Evolutionary conservation across 2,329 filamentous ascomycete species (phyloP), one percentile per base, ranked within the genome.

Genomic region (Byssothecium circinans): DNA sequence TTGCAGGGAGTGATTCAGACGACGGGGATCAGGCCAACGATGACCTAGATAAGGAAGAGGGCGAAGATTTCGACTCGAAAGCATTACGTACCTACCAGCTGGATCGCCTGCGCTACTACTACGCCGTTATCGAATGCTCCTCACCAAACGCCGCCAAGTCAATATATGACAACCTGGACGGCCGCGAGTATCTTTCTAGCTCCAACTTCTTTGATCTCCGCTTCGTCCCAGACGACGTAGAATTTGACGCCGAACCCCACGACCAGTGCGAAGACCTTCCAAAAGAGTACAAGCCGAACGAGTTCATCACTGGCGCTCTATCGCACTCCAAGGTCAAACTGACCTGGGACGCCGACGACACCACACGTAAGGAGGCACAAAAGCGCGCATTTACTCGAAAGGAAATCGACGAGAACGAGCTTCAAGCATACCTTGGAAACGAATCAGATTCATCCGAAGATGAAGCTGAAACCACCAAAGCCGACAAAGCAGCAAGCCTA

Each of bases 291-390:
- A 88, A 87, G 69, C 95, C 94, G 0, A 88, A 90, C 38, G 92
- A 97, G 35, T 99, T 99, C 64, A 87, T 92, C 17, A 99, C 94
- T 0, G 89, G 95, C 56, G 94, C 94, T 1, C 79, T 99, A 34
- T 92, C 95, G 61, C 94, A 96, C 73, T 95, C 90, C 58, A 97
- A 96, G 70, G 95, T 99, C 52, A 95, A 95, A 72, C 78, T 99
- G 50, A 97, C 92, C 0, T 99, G 94, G 94, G 94, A 99, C 59
- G 91, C 91, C 1, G 94, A 97, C 55, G 94, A 99, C 59, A 81
- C 80, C 3, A 81, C 84, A 8, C 81, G 94, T 20, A 94, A 95
- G 65, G 91, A 96, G 58, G 84, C 88, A 0, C 91, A 95, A 68
- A 91, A 91, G 58, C 84, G 89, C 37, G 92, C 91, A 0, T 97